Evolutionary conservation across 1,284 basidiomycete genomes (phyloP).

Genomic region (Waitea zeae): DNA sequence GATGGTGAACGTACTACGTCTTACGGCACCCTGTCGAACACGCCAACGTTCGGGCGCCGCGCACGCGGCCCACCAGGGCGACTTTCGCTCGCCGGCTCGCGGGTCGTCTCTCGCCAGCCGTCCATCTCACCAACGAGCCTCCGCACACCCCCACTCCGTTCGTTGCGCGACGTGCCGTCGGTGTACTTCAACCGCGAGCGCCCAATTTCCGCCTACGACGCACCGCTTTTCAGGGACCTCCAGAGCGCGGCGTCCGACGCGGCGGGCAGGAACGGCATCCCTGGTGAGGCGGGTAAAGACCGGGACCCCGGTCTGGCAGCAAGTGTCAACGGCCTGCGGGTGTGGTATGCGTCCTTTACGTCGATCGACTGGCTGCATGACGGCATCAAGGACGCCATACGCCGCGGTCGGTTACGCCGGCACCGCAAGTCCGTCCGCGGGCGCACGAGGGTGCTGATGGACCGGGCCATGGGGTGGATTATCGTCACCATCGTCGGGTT

Average conservation of each 20-base stretch:
- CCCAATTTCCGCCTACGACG: constrained; percentile 61
- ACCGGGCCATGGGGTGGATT: constrained; percentile 82
- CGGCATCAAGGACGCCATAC: constrained; percentile 77
- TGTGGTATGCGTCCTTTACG: constrained; percentile 82
- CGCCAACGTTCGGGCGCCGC: constrained; percentile 12
- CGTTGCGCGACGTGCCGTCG: constrained; percentile 21
- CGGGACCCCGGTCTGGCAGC: constrained; percentile 28
- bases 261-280: too few species aligned
- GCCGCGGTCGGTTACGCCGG: constrained; percentile 51
- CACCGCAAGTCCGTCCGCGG: constrained; percentile 56
- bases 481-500: constrained; percentile 81
- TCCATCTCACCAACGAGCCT: constrained; percentile 7
- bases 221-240: constrained; percentile 20
- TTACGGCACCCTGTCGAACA: constrained; percentile 30
- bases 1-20: constrained; percentile 11
- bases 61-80: constrained; percentile 17
- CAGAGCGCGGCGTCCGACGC: constrained; percentile 12
- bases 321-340: constrained; percentile 68
- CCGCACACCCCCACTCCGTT: constrained; percentile 13
- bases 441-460: constrained; percentile 48
- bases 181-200: constrained; percentile 25
- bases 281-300: constrained; percentile 24
- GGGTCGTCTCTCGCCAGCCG: constrained; percentile 13
- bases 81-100: constrained; percentile 17
- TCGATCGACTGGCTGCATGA: constrained; percentile 89